Evolutionary conservation across 2,329 filamentous ascomycete species (phyloP), one percentile per base, ranked within the genome.

Genomic region (Macroventuria anomochaeta): DNA sequence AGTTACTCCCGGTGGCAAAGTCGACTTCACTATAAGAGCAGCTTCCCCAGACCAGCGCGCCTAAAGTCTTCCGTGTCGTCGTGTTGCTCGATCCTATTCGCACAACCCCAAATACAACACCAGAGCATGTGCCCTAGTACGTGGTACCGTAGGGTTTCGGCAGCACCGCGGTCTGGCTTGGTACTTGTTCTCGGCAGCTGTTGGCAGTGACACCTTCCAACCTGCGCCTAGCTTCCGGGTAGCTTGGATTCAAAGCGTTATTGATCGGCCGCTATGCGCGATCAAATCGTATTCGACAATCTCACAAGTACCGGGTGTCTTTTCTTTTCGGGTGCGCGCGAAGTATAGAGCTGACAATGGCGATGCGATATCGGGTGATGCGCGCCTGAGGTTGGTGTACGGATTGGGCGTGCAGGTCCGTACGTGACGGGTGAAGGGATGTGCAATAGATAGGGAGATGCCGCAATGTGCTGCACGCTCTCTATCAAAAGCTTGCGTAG

Each of bases 181-280:
- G 43, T 44, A 7, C 39, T 37, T 42, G 48, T 52, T 56, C 60
- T 58, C 55, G 64, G 59, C 57, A 59, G 55, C 42, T 43, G 48
- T 40, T 46, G 29, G 55, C 55, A 43, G 59, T 69, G 58, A 31
- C 68, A 71, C 69, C 69, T 72, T 70, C 69, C 68, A 23, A 42
- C 47, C 66, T 50, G 42, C 48, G 65, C 52, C 56, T 71, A 71
- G 67, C 55, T 38, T 40, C 44, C 20, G 41, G 18, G 46, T 40
- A 39, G 47, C 46, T 53, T 56, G 58, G 53, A 53, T 48, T 56
- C 13, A 31, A 41, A 28, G 42, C 46, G 44, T 42, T 52, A 53
- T 55, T 53, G 55, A 63, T 60, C 55, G 53, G 55, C 31, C 11
- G 34, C 36, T 57, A 61, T 54, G 55, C 54, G 59, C 55, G 55